These are phyloP conservation scores for Xylaria intraflava DNA, from an alignment of 495 filamentous ascomycete genomes.

Conservation along the genomic window DNA sequence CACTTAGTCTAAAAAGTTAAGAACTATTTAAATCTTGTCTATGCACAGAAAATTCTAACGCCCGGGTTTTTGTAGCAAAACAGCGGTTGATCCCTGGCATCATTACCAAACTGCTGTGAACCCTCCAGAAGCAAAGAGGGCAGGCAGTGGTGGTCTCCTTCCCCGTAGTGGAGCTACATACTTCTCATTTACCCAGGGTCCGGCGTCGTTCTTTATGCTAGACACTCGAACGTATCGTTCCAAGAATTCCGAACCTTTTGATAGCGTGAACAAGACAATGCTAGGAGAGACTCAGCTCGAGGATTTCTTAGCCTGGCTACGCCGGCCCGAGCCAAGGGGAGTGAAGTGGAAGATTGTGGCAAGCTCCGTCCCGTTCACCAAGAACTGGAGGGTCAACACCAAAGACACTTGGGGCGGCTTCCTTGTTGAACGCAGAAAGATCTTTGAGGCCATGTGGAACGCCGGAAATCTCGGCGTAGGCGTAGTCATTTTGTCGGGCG, in stretches of 20 bases:
- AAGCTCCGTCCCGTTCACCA: slow-evolving; percentile 86
- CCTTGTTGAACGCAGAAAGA: slow-evolving; percentile 63
- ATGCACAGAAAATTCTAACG: slow-evolving; percentile 17
- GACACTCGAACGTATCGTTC: slow-evolving; percentile 86
- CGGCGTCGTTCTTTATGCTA: slow-evolving; percentile 88
- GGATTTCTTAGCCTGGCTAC: slow-evolving; percentile 73
- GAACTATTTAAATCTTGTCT: slow-evolving; percentile 39
- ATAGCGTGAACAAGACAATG: slow-evolving; percentile 66
- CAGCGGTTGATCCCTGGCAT: slow-evolving; percentile 77
- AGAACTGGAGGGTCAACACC: slow-evolving; percentile 84
- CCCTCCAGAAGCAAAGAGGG: slow-evolving; percentile 55
- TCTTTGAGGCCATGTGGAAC: slow-evolving; percentile 90
- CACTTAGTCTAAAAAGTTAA: too few species aligned
- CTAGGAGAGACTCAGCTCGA: slow-evolving; percentile 72
- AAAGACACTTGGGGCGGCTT: slow-evolving; percentile 92
- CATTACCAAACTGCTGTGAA: slow-evolving; percentile 82
- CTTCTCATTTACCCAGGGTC: slow-evolving; percentile 80
- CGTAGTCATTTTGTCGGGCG: slow-evolving; percentile 79
- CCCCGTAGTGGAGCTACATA: slow-evolving; percentile 58
- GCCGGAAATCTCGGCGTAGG: slow-evolving; percentile 63
- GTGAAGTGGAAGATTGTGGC: slow-evolving; percentile 91
- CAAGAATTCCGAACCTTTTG: slow-evolving; percentile 43
- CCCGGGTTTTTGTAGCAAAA: slow-evolving; percentile 19
- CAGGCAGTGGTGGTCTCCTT: slow-evolving; percentile 23
- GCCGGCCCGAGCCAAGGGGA: slow-evolving; percentile 57